These are phyloP conservation scores for Mycena pura DNA, from an alignment of 768 basidiomycete species.

Conservation along the genomic window DNA sequence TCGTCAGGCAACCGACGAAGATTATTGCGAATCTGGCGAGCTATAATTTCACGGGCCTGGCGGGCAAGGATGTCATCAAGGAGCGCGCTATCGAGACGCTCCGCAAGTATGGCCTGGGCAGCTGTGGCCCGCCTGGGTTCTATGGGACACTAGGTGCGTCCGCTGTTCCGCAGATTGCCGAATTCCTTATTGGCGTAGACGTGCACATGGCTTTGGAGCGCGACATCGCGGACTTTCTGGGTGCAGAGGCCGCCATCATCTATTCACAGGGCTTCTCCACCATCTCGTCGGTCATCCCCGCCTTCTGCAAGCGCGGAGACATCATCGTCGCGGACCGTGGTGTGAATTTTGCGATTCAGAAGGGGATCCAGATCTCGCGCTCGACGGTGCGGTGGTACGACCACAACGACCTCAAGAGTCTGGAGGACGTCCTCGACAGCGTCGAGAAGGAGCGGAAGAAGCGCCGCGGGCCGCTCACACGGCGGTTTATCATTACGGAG, in stretches of 20 bases:
- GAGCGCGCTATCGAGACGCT: slow-evolving; percentile 84
- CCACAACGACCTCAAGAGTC: slow-evolving; percentile 90
- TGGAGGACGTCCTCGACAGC: slow-evolving; percentile 85
- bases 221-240: slow-evolving; percentile 90
- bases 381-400: slow-evolving; percentile 95
- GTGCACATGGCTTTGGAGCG: slow-evolving; percentile 91
- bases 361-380: slow-evolving; percentile 92
- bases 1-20: slow-evolving; percentile 69
- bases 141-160: slow-evolving; percentile 91
- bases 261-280: slow-evolving; percentile 95
- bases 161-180: slow-evolving; percentile 8
- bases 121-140: slow-evolving; percentile 96
- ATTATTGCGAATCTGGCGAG: slow-evolving; percentile 85
- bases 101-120: slow-evolving; percentile 89
- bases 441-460: slow-evolving; percentile 91
- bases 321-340: slow-evolving; percentile 98
- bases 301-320: slow-evolving; percentile 97
- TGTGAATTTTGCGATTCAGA: slow-evolving; percentile 95
- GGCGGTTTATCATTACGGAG: slow-evolving; percentile 95
- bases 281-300: slow-evolving; percentile 92
- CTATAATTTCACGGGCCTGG: slow-evolving; percentile 90
- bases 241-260: slow-evolving; percentile 86
- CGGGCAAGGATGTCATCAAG: slow-evolving; percentile 88
- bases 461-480: slow-evolving; percentile 79
- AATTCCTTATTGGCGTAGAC: slow-evolving; percentile 53